These are phyloP conservation scores for Quercus robur DNA, from an alignment of 306 rosid genomes.

Conservation along the genomic window DNA sequence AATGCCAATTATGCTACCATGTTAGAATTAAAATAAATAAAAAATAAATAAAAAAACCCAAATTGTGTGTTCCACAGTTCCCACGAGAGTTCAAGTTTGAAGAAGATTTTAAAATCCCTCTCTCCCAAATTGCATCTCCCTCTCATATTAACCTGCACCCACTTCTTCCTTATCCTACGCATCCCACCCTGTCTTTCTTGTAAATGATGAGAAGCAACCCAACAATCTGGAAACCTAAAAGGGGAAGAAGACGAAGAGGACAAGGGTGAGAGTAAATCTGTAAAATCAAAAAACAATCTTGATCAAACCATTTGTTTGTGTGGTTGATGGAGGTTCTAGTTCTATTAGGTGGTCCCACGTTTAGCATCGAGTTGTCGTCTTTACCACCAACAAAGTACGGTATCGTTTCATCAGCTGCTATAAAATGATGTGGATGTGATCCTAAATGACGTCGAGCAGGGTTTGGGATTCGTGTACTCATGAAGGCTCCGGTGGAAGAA, in stretches of 20 bases:
- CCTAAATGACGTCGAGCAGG: slow-evolving; percentile 6
- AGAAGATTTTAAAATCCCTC: too few relatives aligned
- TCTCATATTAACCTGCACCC: neutral
- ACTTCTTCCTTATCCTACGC: slow-evolving; percentile 17
- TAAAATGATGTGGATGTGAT: neutral
- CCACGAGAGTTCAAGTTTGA: too few relatives aligned
- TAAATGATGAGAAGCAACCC: slow-evolving; percentile 61
- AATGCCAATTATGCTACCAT: too few relatives aligned
- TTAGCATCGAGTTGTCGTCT: slow-evolving; percentile 49
- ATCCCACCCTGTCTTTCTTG: too few relatives aligned
- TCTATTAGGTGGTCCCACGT: slow-evolving; percentile 8
- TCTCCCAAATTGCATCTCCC: too few relatives aligned
- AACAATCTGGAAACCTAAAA: slow-evolving; percentile 37
- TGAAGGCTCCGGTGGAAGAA: too few relatives aligned
- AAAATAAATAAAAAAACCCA: too few relatives aligned
- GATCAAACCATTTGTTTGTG: too few relatives aligned
- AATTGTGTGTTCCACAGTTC: too few relatives aligned
- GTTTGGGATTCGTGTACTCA: too few relatives aligned
- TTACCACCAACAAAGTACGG: slow-evolving; percentile 8
- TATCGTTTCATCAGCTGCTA: neutral
- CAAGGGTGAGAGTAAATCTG: slow-evolving; percentile 54
- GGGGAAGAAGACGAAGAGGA: slow-evolving; percentile 53
- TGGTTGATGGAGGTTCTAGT: slow-evolving; percentile 40
- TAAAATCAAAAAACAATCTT: neutral
- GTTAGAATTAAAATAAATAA: too few relatives aligned